Conservation (phyloP, 495 filamentous ascomycete species). For the Terfezia claveryi region DNA sequence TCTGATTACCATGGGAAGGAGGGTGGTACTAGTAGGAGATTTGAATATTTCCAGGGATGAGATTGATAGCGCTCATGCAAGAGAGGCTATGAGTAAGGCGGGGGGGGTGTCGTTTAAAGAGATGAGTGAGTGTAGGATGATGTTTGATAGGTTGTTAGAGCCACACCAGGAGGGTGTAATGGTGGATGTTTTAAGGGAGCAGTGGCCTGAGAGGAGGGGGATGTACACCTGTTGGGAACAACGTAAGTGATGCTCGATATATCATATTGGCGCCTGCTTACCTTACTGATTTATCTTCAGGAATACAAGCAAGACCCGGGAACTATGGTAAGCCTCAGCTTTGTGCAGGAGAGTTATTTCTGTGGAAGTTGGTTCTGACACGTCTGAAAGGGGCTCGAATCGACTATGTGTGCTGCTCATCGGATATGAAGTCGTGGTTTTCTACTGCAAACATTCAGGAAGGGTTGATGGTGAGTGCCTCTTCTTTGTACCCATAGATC, state of each 20-base stretch:
- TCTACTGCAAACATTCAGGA: constrained; percentile 81
- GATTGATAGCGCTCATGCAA: constrained; percentile 44
- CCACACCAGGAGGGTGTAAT: constrained; percentile 49
- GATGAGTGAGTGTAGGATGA: constrained; percentile 40
- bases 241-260: constrained; percentile 26
- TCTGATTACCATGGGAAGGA: constrained; percentile 51
- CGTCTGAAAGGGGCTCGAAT: constrained; percentile 40
- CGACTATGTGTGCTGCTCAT: constrained; percentile 74
- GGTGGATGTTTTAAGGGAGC: constrained; percentile 67
- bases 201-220: constrained; percentile 53
- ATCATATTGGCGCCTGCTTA: neutral
- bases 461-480: constrained; percentile 45
- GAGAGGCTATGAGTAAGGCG: constrained; percentile 8
- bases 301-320: constrained; percentile 36
- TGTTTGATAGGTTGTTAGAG: constrained; percentile 64
- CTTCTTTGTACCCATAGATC: too few relatives aligned
- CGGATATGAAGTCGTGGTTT: constrained; percentile 68
- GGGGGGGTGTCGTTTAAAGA: constrained; percentile 44
- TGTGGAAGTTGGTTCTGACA: neutral
- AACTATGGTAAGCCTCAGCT: constrained; percentile 38
- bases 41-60: constrained; percentile 64
- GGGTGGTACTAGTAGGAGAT: constrained; percentile 68
- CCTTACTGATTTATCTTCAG: neutral
- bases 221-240: constrained; percentile 98
- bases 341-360: too few relatives aligned